Evolutionary conservation across 2,329 filamentous ascomycete genomes (phyloP).

Genomic region (Xylariaceae sp.): DNA sequence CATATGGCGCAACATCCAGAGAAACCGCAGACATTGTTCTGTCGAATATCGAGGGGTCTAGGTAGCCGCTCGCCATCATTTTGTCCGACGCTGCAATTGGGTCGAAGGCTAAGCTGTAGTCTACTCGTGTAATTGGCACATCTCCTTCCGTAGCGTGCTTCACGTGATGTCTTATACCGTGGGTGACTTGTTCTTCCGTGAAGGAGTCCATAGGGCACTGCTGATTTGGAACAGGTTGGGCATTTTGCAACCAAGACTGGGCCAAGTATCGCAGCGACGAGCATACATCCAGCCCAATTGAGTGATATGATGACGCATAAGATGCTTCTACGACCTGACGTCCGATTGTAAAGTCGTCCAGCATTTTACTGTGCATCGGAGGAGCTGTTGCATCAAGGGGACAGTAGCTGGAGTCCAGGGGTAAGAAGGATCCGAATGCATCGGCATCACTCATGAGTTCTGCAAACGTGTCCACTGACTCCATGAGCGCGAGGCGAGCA

Average conservation of each 20-base stretch:
- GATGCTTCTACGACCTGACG: constrained; percentile 46
- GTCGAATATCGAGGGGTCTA: constrained; percentile 74
- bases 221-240: not conserved
- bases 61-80: constrained; percentile 36
- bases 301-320: constrained; percentile 30
- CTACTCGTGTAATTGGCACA: constrained; percentile 41
- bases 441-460: constrained; percentile 65
- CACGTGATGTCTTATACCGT: constrained; percentile 38
- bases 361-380: constrained; percentile 42
- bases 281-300: constrained; percentile 30
- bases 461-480: constrained; percentile 50
- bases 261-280: constrained; percentile 33
- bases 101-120: constrained; percentile 58
- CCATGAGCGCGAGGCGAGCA: constrained; percentile 38
- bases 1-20: constrained; percentile 80
- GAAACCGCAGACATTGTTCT: constrained; percentile 62
- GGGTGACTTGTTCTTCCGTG: constrained; percentile 19
- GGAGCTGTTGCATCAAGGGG: constrained; percentile 62
- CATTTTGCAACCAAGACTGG: constrained; percentile 19
- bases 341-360: constrained; percentile 50
- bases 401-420: constrained; percentile 39
- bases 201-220: constrained; percentile 9
- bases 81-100: constrained; percentile 53
- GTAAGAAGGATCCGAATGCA: constrained; percentile 48
- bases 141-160: constrained; percentile 19